A percentile compares a stretch with the other conserved stretches of the same genome.
phyloP scores from a whole-genome alignment of 2,329 filamentous ascomycete species.

The Furcasterigmium furcatum region DNA sequence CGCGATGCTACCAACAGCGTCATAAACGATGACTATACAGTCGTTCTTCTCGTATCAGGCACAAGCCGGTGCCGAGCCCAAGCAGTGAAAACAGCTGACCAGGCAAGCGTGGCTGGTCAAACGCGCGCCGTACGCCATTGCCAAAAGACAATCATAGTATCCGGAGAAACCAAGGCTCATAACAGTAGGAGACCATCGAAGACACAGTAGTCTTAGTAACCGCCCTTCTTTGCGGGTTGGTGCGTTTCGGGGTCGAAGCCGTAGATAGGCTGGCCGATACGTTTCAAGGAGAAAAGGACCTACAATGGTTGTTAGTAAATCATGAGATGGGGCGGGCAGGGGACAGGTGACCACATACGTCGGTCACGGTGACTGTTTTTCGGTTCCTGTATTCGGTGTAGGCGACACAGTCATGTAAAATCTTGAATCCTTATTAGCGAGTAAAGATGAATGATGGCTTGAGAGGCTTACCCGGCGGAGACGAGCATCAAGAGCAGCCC shows the following conservation, averaged over 20 bases:
- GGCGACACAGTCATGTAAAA: constrained; percentile 44
- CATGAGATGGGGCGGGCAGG: not conserved
- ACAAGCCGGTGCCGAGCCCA: too few species aligned
- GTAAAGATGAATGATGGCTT: not conserved
- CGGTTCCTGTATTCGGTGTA: constrained; percentile 51
- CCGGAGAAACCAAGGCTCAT: too few species aligned
- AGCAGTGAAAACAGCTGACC: too few species aligned
- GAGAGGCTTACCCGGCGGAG: constrained; percentile 45
- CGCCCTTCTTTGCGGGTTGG: not conserved
- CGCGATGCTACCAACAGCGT: too few species aligned
- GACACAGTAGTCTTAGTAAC: too few species aligned
- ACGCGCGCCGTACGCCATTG: too few species aligned
- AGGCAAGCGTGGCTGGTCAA: too few species aligned
- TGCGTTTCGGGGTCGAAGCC: constrained; percentile 48
- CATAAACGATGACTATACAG: too few species aligned
- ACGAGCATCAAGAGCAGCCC: constrained; percentile 45
- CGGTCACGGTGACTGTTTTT: constrained; percentile 61
- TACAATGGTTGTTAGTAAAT: constrained; percentile 20
- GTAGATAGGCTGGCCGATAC: constrained; percentile 51
- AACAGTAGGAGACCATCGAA: too few species aligned
- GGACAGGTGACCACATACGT: constrained; percentile 42
- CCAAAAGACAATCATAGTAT: too few species aligned
- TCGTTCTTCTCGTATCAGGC: too few species aligned
- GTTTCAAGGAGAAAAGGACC: constrained; percentile 50
- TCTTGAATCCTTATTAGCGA: constrained; percentile 30